Base-by-base conservation (phyloP, 108 stramenopile genomes). In the Cyclotella baltica region DNA sequence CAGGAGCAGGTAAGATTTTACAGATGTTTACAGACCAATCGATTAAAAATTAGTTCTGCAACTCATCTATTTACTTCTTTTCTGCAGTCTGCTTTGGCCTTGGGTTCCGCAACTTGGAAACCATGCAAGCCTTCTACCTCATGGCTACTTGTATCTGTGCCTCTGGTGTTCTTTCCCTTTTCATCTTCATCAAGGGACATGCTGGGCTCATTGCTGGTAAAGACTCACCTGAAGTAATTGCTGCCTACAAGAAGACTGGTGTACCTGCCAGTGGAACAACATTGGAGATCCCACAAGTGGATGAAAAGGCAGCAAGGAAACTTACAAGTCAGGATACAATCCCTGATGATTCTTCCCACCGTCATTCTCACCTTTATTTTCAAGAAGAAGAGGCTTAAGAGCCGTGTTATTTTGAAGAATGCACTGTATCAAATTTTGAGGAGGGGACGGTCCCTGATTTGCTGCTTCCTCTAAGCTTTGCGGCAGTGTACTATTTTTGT, bases 141-240 rank as follows among this genome's bases (percentile, higher is more conserved):
- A 89, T 89, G 88, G 88, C 80, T 22, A 16, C 61, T 29, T 70
- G 79, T 18, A 83, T 92, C 33, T 52, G 86, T 28, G 67, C 53
- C 2, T 68, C 86, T 36, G 83, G 88, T 4, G 50, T 87, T 36
- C 52, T 87, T 33, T 79, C 70, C 63, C 13, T 76, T 36, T 66
- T 85, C n/a, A 78, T 89, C 50, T 62, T 73, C 47, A 90, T 90
- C 74, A 79, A 79, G 34, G 85, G 87, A 55, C 87, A 90, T 64
- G 80, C 80, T 35, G 71, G 81, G 3, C 73, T 89, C 53, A 16
- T 87, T 37, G 38, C 43, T 52, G 84, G 84, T 4, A 25, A 79
- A 38, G 81, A 85, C 43, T 69, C 67, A 27, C 30, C 25, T 9
- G 80, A 80, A 20, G 77, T 66, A 0, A 71, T 65, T 30, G 77